These are phyloP conservation scores for Globisporangium takayamanum DNA, from an alignment of 352 stramenopile genomes.

Conservation along the genomic window DNA sequence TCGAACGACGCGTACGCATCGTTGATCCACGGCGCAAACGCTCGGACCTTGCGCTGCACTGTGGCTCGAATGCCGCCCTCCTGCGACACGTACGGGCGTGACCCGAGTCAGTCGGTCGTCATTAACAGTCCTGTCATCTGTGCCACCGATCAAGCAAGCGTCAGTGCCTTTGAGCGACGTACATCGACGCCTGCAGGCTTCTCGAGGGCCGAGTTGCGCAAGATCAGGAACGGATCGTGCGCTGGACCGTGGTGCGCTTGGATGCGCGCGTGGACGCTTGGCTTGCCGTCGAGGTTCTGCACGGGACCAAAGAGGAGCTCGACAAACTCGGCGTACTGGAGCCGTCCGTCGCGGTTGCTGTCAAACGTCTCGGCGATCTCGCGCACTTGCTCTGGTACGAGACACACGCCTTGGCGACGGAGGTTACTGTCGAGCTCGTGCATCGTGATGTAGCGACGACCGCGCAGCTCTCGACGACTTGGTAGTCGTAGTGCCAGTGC, in stretches of 20 bases:
- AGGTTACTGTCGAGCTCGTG: constrained; percentile 41
- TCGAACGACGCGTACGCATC: constrained; percentile 51
- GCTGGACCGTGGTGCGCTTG: constrained; percentile 3
- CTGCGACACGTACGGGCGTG: constrained; percentile 12
- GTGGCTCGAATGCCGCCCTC: constrained; percentile 25
- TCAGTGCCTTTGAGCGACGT: background rate
- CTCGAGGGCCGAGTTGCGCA: constrained; percentile 20
- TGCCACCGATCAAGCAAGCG: no score
- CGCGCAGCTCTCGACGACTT: background rate
- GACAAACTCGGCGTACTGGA: constrained; percentile 47
- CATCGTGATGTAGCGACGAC: constrained; percentile 21
- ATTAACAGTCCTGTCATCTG: no score
- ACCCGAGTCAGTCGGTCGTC: no score
- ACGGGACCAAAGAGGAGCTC: constrained; percentile 30
- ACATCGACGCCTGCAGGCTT: constrained; percentile 6
- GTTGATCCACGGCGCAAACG: constrained; percentile 34
- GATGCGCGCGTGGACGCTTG: constrained; percentile 4
- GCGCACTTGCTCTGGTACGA: constrained; percentile 26
- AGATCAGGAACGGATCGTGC: constrained; percentile 28
- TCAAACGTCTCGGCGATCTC: constrained; percentile 40
- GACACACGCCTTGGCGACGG: constrained; percentile 29
- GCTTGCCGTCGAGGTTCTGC: constrained; percentile 11
- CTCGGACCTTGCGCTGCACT: constrained; percentile 34
- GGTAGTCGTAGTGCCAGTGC: background rate
- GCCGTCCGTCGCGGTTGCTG: constrained; percentile 26